These are phyloP conservation scores for Solanum hybrid DNA, from an alignment of 305 asterid species.

Conservation along the genomic window DNA sequence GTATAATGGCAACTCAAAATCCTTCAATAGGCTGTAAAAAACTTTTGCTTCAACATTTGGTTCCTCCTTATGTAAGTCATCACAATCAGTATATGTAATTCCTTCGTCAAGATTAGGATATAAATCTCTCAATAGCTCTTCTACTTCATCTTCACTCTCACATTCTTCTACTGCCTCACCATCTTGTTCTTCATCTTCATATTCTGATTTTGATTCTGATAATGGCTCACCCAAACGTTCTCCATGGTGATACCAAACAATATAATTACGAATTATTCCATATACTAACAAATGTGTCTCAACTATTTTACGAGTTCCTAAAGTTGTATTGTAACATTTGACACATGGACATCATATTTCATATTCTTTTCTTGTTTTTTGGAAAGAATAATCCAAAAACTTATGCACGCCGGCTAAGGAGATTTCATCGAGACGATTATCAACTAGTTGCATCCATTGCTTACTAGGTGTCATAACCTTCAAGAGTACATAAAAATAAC, in stretches of 20 bases:
- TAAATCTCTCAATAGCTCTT: neutral
- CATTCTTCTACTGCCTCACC: neutral
- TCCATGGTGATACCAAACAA: neutral
- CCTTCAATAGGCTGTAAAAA: neutral
- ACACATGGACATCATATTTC: neutral
- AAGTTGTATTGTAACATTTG: neutral
- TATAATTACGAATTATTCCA: too few species aligned
- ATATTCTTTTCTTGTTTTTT: neutral
- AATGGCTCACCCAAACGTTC: neutral
- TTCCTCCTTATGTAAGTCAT: neutral
- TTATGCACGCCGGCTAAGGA: neutral
- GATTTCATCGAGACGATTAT: neutral
- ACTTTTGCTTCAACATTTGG: neutral
- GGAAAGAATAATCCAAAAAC: neutral
- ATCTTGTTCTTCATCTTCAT: neutral
- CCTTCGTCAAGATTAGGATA: neutral
- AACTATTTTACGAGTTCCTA: neutral
- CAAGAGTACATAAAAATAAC: neutral
- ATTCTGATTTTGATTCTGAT: neutral
- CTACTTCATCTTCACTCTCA: neutral
- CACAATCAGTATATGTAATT: neutral
- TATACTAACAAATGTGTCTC: too few species aligned
- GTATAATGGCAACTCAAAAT: neutral
- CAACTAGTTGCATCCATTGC: neutral
- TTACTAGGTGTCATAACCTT: neutral